Evolutionary conservation across 78 protist genomes (phyloP).

Genomic region (Planoprotostelium fungivorum): DNA sequence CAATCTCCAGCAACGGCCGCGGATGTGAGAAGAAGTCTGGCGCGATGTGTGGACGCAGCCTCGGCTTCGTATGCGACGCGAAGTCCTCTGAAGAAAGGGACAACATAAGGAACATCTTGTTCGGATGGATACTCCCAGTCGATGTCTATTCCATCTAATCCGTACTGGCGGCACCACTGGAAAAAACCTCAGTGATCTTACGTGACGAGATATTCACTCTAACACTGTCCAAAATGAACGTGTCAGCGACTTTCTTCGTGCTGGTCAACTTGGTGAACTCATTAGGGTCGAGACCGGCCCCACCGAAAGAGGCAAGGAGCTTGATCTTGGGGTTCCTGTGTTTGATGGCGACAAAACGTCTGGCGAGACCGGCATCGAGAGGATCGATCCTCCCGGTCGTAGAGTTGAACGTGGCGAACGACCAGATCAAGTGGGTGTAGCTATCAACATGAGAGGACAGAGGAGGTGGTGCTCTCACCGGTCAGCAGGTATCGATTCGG

Average conservation of each 20-base stretch:
- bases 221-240: not conserved
- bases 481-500: too few species aligned
- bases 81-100: not conserved
- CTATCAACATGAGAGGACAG: too few species aligned
- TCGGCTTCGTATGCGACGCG: not conserved
- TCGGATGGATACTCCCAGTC: slow-evolving; percentile 27
- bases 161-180: not conserved
- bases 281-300: not conserved
- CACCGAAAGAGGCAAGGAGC: not conserved
- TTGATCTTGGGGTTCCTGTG: not conserved
- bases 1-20: not conserved
- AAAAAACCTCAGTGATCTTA: not conserved
- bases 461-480: too few species aligned
- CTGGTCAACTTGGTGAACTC: not conserved
- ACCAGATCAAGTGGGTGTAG: not conserved
- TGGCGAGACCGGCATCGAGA: not conserved
- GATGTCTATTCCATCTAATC: slow-evolving; percentile 31
- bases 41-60: not conserved
- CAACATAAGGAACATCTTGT: not conserved
- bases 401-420: not conserved
- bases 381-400: not conserved
- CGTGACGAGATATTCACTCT: not conserved
- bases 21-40: not conserved
- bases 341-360: not conserved
- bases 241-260: not conserved